Evolutionary conservation across 768 basidiomycete genomes (phyloP).

Genomic region (Calvatia gigantea): DNA sequence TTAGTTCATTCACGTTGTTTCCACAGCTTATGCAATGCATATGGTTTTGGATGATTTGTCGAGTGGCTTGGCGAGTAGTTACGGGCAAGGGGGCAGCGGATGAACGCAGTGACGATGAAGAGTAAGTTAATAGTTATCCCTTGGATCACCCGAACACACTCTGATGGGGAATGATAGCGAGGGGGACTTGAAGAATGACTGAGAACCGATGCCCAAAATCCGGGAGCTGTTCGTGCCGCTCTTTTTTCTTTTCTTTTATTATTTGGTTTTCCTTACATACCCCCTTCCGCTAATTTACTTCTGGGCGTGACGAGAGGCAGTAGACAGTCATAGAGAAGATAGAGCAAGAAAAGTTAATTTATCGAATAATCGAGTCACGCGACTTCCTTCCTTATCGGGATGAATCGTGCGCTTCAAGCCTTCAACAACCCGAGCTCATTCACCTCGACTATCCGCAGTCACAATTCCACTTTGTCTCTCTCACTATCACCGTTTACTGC

Average conservation of each 20-base stretch:
- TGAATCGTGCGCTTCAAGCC: slow-evolving; percentile 11
- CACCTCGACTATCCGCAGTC: slow-evolving; percentile 1
- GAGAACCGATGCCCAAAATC: background rate
- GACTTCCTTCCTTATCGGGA: slow-evolving; percentile 25
- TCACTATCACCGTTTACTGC: slow-evolving; percentile 11
- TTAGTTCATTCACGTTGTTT: slow-evolving; percentile 10
- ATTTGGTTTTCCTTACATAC: background rate
- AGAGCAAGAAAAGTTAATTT: background rate
- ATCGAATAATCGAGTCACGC: slow-evolving; percentile 8
- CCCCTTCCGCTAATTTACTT: background rate
- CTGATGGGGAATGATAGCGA: background rate
- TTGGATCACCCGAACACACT: background rate
- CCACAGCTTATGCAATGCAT: slow-evolving; percentile 65
- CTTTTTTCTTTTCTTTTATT: background rate
- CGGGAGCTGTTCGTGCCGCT: background rate
- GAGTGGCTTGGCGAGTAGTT: slow-evolving; percentile 79
- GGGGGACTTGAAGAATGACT: slow-evolving; percentile 7
- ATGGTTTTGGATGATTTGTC: slow-evolving; percentile 87
- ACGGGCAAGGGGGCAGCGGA: slow-evolving; percentile 77
- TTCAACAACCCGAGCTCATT: background rate
- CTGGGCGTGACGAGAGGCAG: background rate
- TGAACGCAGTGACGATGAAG: slow-evolving; percentile 70
- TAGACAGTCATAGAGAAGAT: background rate
- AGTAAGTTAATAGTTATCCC: slow-evolving; percentile 1
- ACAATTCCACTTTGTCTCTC: background rate